These are phyloP conservation scores for Claviceps digitariae DNA, from an alignment of 2,329 filamentous ascomycete genomes.

Conservation along the genomic window DNA sequence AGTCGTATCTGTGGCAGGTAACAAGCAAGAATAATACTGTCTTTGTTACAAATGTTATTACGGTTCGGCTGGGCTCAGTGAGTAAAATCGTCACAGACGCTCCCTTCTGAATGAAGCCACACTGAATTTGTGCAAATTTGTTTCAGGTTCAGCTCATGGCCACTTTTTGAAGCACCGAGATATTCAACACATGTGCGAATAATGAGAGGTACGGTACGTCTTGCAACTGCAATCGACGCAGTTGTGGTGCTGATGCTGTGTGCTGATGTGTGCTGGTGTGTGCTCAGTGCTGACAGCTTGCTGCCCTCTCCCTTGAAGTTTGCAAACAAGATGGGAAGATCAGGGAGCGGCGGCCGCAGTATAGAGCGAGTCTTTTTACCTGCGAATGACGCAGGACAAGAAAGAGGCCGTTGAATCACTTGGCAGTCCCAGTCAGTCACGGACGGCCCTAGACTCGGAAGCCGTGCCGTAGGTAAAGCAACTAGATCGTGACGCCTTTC, in stretches of 20 bases:
- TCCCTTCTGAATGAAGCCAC: background rate
- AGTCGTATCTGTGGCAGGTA: background rate
- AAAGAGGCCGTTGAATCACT: too few species aligned
- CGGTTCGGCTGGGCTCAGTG: background rate
- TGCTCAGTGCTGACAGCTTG: too few species aligned
- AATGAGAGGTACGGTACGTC: background rate
- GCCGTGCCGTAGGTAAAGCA: background rate
- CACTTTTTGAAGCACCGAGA: background rate
- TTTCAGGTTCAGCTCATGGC: slow-evolving; percentile 6
- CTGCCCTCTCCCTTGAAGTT: background rate
- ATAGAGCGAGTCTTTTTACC: too few species aligned
- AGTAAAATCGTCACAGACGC: background rate
- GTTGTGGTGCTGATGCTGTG: background rate
- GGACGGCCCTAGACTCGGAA: background rate
- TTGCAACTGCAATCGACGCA: background rate
- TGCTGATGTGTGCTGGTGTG: background rate
- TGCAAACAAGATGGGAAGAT: background rate
- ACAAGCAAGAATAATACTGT: background rate
- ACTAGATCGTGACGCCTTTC: slow-evolving; percentile 1
- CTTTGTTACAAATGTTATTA: background rate
- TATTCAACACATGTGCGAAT: background rate
- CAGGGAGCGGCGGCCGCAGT: background rate
- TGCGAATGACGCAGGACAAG: too few species aligned
- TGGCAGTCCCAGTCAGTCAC: too few species aligned
- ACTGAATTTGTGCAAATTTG: slow-evolving; percentile 1